Evolutionary conservation across 768 basidiomycete species (phyloP).

Genomic region (Baorangia bicolor): DNA sequence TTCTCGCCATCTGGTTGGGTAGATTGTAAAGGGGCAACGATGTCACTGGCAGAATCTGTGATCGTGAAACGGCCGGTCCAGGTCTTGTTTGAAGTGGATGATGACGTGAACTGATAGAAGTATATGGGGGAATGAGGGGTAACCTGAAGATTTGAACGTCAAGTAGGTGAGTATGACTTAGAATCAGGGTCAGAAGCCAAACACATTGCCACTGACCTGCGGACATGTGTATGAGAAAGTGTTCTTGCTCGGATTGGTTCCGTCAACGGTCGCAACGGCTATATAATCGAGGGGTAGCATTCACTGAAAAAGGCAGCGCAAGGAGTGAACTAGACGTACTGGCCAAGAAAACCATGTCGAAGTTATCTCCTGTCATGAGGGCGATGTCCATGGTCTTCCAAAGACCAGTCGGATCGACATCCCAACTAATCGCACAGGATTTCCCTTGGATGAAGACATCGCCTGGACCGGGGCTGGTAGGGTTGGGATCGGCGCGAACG

Average conservation of each 20-base stretch:
- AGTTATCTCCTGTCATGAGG: slow-evolving; percentile 79
- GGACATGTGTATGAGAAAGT: slow-evolving; percentile 65
- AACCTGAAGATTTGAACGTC: slow-evolving; percentile 43
- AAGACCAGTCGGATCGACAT: slow-evolving; percentile 49
- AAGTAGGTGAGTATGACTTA: background rate
- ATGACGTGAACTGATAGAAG: slow-evolving; percentile 74
- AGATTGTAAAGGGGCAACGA: slow-evolving; percentile 48
- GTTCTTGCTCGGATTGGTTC: slow-evolving; percentile 47
- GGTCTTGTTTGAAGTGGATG: slow-evolving; percentile 35
- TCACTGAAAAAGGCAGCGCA: background rate
- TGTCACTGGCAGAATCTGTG: slow-evolving; percentile 46
- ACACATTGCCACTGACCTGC: slow-evolving; percentile 39
- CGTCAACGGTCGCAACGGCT: slow-evolving; percentile 70
- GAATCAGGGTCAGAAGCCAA: background rate
- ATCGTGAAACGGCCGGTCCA: slow-evolving; percentile 85
- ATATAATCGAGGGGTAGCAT: background rate
- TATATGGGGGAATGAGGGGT: slow-evolving; percentile 65
- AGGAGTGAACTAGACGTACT: slow-evolving; percentile 42
- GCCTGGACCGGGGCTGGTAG: slow-evolving; percentile 60
- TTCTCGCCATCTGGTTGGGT: slow-evolving; percentile 49
- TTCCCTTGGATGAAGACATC: slow-evolving; percentile 55
- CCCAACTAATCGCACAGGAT: slow-evolving; percentile 60
- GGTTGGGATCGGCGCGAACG: slow-evolving; percentile 57
- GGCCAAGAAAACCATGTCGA: slow-evolving; percentile 62
- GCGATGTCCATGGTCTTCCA: slow-evolving; percentile 77